phyloP scores from a whole-genome alignment of 768 basidiomycete genomes.

The Boletus tomentosulus region DNA sequence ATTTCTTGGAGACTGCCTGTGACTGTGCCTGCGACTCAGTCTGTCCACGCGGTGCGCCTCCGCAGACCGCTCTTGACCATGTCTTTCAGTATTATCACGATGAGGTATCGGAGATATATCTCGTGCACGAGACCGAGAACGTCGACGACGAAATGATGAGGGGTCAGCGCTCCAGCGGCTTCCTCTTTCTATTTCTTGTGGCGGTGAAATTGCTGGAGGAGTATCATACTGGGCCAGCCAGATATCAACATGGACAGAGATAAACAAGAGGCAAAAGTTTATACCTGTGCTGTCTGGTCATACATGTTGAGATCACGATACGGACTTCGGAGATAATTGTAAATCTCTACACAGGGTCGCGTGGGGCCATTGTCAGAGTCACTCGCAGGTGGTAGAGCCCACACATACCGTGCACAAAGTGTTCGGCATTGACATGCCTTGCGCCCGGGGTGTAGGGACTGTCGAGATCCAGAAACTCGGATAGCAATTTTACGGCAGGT shows the following conservation, averaged over 20 bases:
- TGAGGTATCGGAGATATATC: conserved; percentile 8
- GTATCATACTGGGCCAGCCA: conserved; percentile 52
- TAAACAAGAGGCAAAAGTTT: not conserved
- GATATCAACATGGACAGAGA: not conserved
- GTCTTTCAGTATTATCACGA: conserved; percentile 8
- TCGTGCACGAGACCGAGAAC: conserved; percentile 27
- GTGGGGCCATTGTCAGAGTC: not conserved
- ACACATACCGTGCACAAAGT: conserved; percentile 86
- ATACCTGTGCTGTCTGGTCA: conserved; percentile 80
- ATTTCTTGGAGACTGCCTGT: conserved; percentile 2
- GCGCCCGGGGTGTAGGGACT: conserved; percentile 51
- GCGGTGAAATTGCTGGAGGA: conserved; percentile 40
- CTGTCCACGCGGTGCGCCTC: conserved; percentile 4
- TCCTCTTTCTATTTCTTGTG: conserved; percentile 21
- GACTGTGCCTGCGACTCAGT: conserved; percentile 1
- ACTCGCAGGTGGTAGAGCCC: not conserved
- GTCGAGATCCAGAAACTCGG: conserved; percentile 87
- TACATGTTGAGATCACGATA: conserved; percentile 81
- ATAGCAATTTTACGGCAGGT: conserved; percentile 75
- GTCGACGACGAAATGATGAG: conserved; percentile 21
- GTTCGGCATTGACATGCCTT: conserved; percentile 73
- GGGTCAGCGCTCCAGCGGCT: conserved; percentile 27
- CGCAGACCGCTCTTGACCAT: conserved; percentile 1
- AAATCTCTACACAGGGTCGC: conserved; percentile 58
- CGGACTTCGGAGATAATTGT: conserved; percentile 84